Conservation (phyloP, 352 stramenopile genomes). For the Peronosclerospora sorghi region DNA sequence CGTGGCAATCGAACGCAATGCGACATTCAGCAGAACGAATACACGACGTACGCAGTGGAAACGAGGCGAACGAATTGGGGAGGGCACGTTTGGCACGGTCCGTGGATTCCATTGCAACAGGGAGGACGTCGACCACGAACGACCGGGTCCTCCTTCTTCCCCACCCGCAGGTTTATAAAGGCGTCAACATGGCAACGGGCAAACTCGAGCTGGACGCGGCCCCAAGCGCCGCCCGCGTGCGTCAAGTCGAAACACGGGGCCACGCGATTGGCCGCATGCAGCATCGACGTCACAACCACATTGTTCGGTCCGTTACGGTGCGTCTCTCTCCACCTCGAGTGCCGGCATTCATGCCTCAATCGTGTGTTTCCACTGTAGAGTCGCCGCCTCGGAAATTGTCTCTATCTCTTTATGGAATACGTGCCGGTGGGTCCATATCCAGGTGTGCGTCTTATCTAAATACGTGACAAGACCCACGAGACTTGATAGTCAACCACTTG, state of each 20-base stretch:
- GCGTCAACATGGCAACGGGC: slow-evolving; percentile 88
- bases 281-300: slow-evolving; percentile 90
- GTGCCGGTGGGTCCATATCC: slow-evolving; percentile 88
- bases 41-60: slow-evolving; percentile 83
- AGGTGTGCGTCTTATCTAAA: slow-evolving; percentile 23
- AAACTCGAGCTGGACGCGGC: slow-evolving; percentile 70
- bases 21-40: slow-evolving; percentile 3
- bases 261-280: slow-evolving; percentile 92
- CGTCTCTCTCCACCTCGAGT: too few relatives aligned
- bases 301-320: slow-evolving; percentile 74
- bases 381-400: slow-evolving; percentile 54
- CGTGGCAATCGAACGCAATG: slow-evolving; percentile 2
- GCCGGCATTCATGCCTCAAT: too few relatives aligned
- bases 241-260: slow-evolving; percentile 65
- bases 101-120: not conserved
- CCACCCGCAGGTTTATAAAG: slow-evolving; percentile 84
- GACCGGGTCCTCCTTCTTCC: too few relatives aligned
- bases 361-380: too few relatives aligned
- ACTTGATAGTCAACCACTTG: not conserved
- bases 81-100: slow-evolving; percentile 89
- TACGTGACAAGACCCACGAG: not conserved
- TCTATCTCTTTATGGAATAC: slow-evolving; percentile 97
- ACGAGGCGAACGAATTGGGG: slow-evolving; percentile 88
- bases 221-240: slow-evolving; percentile 35
- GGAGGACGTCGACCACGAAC: too few relatives aligned